phyloP scores from a whole-genome alignment of 2,329 filamentous ascomycete species.

The Zalaria sp. region DNA sequence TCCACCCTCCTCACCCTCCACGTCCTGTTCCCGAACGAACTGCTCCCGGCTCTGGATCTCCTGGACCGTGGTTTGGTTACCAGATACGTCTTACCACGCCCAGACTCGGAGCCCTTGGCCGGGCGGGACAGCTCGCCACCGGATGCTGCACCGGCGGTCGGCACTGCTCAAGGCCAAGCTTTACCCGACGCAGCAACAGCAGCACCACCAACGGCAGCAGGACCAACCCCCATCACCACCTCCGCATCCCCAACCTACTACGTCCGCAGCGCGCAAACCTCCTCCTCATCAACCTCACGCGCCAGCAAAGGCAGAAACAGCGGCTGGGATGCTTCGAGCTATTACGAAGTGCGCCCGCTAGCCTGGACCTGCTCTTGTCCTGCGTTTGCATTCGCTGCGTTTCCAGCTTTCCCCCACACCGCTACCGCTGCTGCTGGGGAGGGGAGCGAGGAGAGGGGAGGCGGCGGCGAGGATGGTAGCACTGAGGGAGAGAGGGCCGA shows the following conservation, averaged over 20 bases:
- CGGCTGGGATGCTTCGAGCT: slow-evolving; percentile 23
- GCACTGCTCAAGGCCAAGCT: neutral
- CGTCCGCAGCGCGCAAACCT: slow-evolving; percentile 44
- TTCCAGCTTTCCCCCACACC: slow-evolving; percentile 25
- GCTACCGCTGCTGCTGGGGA: neutral
- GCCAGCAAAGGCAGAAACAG: slow-evolving; percentile 1
- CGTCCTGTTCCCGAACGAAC: slow-evolving; percentile 64
- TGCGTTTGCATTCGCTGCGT: slow-evolving; percentile 63
- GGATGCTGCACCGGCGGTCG: neutral
- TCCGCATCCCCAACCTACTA: slow-evolving; percentile 33
- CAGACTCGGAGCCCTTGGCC: neutral
- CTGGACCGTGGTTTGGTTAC: slow-evolving; percentile 65
- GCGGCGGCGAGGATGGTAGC: slow-evolving; percentile 3
- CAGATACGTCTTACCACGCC: slow-evolving; percentile 21
- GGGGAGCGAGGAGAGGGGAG: slow-evolving; percentile 5
- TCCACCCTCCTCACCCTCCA: slow-evolving; percentile 63
- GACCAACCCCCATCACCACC: slow-evolving; percentile 3
- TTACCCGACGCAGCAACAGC: neutral
- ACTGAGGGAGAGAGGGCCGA: slow-evolving; percentile 1
- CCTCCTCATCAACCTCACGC: slow-evolving; percentile 12
- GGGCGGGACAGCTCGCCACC: neutral
- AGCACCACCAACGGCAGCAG: neutral
- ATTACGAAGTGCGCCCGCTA: slow-evolving; percentile 62
- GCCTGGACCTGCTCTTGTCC: slow-evolving; percentile 89
- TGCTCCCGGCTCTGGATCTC: slow-evolving; percentile 77